Evolutionary conservation across 2,329 filamentous ascomycete genomes (phyloP), one percentile per base, ranked within the genome.

Genomic region (Neofusicoccum ribis): DNA sequence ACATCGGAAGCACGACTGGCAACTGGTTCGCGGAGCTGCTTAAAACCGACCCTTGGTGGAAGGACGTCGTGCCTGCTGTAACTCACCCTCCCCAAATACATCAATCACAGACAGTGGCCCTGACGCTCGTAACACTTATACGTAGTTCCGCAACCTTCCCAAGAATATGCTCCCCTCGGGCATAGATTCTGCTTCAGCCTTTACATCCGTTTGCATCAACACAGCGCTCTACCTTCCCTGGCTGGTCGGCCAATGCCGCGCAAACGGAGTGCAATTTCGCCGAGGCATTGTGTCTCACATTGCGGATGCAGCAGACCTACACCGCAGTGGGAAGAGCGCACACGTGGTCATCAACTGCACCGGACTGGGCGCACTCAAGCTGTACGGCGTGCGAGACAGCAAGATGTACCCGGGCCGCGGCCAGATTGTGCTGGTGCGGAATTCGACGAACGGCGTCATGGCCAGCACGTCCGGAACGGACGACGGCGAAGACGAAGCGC

Each of bases 131-230:
- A 3, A 11, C 36, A 15, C 23, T 31, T 23, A 23, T 23, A 23
- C 15, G 7, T 68, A 86, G 84, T 94, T 88, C 77, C 85, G 86
- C 67, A 80, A 87, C 65, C 77, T 94, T 3, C 73, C 83, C 4
- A 76, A 83, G 39, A 77, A 80, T 8, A 83, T 72, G 69, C 80
- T 96, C 1, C 85, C 87, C 0, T 71, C 80, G 0, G 91, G 86
- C 17, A 85, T 89, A 61, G 89, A 92, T 67, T 90, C 89, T 11
- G 93, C 88, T 23, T 91, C 87, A 59, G 82, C 85, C 64, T 97
- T 95, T 77, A 92, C 87, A 6, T 94, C 91, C 0, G 89, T 97
- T 44, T 97, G 93, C 79, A 94, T 97, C 76, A 97, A 98, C 79
- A 91, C 91, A 0, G 87, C 91, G 47, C 79, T 97, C 65, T 98